A percentile compares a stretch with the other conserved stretches of the same genome.
phyloP scores from a whole-genome alignment of 495 filamentous ascomycete species.

The Penicillium antarcticum region DNA sequence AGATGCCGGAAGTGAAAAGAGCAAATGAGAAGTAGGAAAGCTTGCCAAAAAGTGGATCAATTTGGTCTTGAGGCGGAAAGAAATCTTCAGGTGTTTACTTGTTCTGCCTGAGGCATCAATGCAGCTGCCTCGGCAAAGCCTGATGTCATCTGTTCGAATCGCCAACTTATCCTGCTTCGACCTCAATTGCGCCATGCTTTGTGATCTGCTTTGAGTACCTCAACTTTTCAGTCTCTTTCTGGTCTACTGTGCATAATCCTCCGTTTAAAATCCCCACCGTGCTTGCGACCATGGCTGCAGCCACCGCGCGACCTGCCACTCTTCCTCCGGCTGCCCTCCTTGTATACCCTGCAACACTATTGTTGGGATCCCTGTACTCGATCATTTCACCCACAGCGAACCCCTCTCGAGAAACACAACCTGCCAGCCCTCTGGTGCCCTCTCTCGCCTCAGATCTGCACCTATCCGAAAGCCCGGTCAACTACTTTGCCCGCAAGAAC shows the following conservation, averaged over 20 bases:
- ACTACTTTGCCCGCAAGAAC: slow-evolving; percentile 88
- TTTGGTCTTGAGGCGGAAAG: no score
- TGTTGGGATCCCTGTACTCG: slow-evolving; percentile 77
- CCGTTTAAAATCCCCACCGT: background rate
- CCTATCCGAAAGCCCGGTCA: slow-evolving; percentile 40
- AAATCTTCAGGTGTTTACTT: background rate
- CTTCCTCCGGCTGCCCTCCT: slow-evolving; percentile 40
- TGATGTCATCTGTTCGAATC: slow-evolving; percentile 5
- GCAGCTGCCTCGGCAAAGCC: slow-evolving; percentile 4
- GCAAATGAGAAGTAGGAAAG: no score
- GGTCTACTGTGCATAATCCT: background rate
- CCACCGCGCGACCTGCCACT: slow-evolving; percentile 13
- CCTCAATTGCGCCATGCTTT: background rate
- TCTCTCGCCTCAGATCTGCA: slow-evolving; percentile 44
- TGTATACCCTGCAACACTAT: slow-evolving; percentile 72
- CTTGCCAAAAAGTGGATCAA: no score
- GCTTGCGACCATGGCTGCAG: slow-evolving; percentile 19
- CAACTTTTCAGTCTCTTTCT: background rate
- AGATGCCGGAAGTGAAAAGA: no score
- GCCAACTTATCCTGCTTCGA: background rate
- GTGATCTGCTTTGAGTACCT: background rate
- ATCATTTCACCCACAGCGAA: slow-evolving; percentile 67
- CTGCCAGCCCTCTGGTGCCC: slow-evolving; percentile 57
- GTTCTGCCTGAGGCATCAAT: background rate
- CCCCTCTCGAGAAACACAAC: slow-evolving; percentile 33